Base-by-base conservation (phyloP, 2,329 filamentous ascomycete species). In the Diaporthe sp. region DNA sequence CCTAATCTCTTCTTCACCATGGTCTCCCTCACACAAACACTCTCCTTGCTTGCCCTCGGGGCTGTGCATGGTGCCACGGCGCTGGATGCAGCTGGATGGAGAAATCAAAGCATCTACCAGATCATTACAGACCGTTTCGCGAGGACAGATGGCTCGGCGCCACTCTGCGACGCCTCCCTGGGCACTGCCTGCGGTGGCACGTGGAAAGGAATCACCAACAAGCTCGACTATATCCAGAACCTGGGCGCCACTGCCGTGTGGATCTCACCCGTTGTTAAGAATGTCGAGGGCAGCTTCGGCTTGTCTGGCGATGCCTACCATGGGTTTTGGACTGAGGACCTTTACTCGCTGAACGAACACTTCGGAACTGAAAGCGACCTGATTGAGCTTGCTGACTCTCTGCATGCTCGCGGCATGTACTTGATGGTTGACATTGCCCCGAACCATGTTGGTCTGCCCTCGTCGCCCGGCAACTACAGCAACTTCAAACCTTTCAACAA, bases 401-500 rank as follows among this genome's bases (percentile, higher is more conserved):
- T 91, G 17, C 89, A 91, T 76, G 80, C 81, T n/a, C 84, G 89
- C 4, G 85, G 83, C 61, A 91, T 91, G 89, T 90, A 89, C 77
- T 81, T 92, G 44, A 92, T 92, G 90, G 84, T 92, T 3, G 90
- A 91, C 75, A 82, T 91, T 1, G 89, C 91, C 4, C 84, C 86
- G 6, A 91, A 91, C 79, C 88, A 91, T 78, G 86, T 88, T 78
- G 88, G 70, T 25, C 58, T 72, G 25, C 25, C 70, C 58, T 35
- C 70, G 9, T 37, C 30, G 39, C 71, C 78, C 12, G 76, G 76
- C 56, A 72, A 78, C 69, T 76, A 73, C 69, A 69, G 50, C 63
- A 79, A 80, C 75, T 74, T 75, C 72, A 76, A 79, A 35, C 77
- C 76, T 75, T 79, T 79, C 70, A 77, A 78, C 63, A 70, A 73